These are phyloP conservation scores for Ustilaginoidea virens DNA, from an alignment of 2,329 filamentous ascomycete species.

Conservation along the genomic window DNA sequence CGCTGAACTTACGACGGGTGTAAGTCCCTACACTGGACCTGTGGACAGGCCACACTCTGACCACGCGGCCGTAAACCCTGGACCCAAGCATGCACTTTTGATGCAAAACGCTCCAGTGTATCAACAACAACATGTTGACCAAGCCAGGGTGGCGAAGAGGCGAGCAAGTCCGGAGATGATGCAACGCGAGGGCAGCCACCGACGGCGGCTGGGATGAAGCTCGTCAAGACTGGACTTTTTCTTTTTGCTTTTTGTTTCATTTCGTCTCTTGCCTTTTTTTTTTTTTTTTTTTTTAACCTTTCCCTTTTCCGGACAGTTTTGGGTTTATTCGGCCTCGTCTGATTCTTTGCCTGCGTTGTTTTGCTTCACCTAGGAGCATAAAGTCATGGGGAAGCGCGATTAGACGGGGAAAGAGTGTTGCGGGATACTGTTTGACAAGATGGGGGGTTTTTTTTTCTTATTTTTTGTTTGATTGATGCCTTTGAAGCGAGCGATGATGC, in stretches of 20 bases:
- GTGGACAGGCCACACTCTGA: conserved; percentile 17
- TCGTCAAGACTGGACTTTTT: background rate
- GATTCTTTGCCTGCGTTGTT: too few species aligned
- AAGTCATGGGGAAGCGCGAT: too few species aligned
- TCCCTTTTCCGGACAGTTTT: too few species aligned
- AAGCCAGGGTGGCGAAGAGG: conserved; percentile 31
- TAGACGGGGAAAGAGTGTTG: too few species aligned
- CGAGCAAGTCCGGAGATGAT: conserved; percentile 32
- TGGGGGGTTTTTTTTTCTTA: background rate
- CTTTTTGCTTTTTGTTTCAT: background rate
- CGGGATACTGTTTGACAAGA: too few species aligned
- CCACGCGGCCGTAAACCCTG: conserved; percentile 11
- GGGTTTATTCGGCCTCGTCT: too few species aligned
- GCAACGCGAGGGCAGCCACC: conserved; percentile 28
- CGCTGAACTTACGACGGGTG: conserved; percentile 47
- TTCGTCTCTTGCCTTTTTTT: background rate
- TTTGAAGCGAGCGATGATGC: conserved; percentile 5
- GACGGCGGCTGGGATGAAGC: conserved; percentile 17
- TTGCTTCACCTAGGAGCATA: too few species aligned
- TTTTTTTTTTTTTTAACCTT: background rate
- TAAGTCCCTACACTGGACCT: conserved; percentile 44
- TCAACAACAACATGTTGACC: conserved; percentile 22
- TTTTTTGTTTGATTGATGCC: background rate
- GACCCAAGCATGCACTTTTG: conserved; percentile 18
- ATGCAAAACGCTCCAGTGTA: conserved; percentile 17